Evolutionary conservation across 345 rosid genomes (phyloP).

Genomic region (Arabidopsis thaliana): DNA sequence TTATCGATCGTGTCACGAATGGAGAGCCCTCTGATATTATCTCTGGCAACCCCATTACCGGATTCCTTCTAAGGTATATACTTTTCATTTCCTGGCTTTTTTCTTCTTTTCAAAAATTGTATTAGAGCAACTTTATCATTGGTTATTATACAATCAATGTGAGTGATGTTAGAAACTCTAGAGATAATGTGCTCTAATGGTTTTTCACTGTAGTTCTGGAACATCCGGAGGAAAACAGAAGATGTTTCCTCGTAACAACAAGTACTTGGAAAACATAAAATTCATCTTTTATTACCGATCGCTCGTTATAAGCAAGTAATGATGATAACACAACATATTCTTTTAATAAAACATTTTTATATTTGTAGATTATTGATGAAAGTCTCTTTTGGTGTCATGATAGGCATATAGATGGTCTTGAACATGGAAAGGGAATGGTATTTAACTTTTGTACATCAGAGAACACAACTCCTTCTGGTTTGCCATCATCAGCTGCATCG

Average conservation of each 20-base stretch:
- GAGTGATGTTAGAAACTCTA: neutral
- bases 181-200: neutral
- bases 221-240: constrained; percentile 48
- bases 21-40: constrained; percentile 51
- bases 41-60: constrained; percentile 60
- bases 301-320: constrained; percentile 30
- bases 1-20: constrained; percentile 35
- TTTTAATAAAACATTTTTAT: neutral
- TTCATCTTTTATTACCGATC: constrained; percentile 26
- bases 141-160: neutral
- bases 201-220: constrained; percentile 55
- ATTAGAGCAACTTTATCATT: neutral
- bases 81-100: neutral
- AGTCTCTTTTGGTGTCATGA: constrained; percentile 8
- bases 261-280: constrained; percentile 21
- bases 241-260: constrained; percentile 59
- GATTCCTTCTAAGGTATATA: constrained; percentile 50
- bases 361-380: neutral
- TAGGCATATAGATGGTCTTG: constrained; percentile 24
- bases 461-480: constrained; percentile 15
- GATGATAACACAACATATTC: neutral
- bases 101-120: neutral
- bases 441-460: constrained; percentile 16
- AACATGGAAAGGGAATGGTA: constrained; percentile 26
- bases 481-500: neutral